Conservation (phyloP, 192 early-diverging fungal genomes). For the Pecoramyces ruminantium region DNA sequence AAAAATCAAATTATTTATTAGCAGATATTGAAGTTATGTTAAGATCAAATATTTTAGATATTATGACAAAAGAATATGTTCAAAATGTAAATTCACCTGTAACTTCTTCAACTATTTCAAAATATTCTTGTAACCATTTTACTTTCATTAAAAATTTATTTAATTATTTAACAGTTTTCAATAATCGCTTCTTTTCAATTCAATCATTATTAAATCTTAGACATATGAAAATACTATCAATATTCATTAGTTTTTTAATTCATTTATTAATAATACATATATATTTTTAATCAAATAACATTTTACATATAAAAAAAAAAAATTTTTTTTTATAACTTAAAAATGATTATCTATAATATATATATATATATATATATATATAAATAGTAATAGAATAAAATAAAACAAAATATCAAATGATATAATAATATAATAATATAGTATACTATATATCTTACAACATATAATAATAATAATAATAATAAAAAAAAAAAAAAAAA, state of each 20-base stretch:
- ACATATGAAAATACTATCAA: background rate
- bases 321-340: too few species aligned
- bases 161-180: background rate
- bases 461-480: too few species aligned
- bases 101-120: background rate
- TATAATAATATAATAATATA: too few species aligned
- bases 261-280: background rate
- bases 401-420: too few species aligned
- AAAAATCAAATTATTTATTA: background rate
- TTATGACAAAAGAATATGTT: background rate
- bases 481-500: too few species aligned
- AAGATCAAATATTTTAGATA: background rate
- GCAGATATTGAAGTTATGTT: background rate
- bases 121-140: background rate
- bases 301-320: too few species aligned
- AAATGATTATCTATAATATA: too few species aligned
- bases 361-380: too few species aligned
- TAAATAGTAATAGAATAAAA: too few species aligned
- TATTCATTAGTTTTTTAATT: background rate
- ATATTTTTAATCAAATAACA: too few species aligned
- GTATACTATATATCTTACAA: too few species aligned
- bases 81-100: background rate
- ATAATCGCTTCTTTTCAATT: background rate
- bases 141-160: background rate
- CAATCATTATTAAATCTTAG: background rate